A percentile compares a stretch with the other conserved stretches of the same genome.
These are phyloP conservation scores for Cryptococcus hybrid DNA, from an alignment of 1,284 basidiomycete genomes.

Conservation along the genomic window DNA sequence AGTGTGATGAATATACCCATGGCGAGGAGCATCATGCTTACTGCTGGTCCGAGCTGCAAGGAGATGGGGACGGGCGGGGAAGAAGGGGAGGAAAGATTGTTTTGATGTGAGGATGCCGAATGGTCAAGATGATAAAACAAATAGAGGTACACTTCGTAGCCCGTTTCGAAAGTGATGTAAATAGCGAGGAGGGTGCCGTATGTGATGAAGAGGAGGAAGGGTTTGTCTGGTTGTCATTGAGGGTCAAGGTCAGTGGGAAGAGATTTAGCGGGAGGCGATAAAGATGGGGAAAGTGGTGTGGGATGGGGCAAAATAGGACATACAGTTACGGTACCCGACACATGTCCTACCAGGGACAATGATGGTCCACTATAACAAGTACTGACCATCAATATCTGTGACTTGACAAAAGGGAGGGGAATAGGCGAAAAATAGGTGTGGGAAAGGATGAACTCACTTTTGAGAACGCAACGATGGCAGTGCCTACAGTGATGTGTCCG, in stretches of 20 bases:
- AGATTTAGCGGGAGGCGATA: neutral
- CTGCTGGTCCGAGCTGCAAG: constrained; percentile 58
- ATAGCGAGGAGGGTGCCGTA: constrained; percentile 64
- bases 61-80: neutral
- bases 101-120: neutral
- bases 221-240: constrained; percentile 54
- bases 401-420: neutral
- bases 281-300: neutral
- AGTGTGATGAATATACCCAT: constrained; percentile 63
- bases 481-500: constrained; percentile 76
- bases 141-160: constrained; percentile 58
- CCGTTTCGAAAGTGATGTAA: constrained; percentile 62
- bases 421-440: too few relatives aligned
- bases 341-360: constrained; percentile 89
- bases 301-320: constrained; percentile 2
- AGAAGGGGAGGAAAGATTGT: neutral
- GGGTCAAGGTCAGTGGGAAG: too few relatives aligned
- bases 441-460: constrained; percentile 62
- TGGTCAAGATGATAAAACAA: constrained; percentile 56
- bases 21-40: constrained; percentile 65
- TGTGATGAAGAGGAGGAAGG: constrained; percentile 77
- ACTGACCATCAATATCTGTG: neutral
- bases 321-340: constrained; percentile 73
- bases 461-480: constrained; percentile 75
- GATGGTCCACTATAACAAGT: constrained; percentile 61